phyloP scores from a whole-genome alignment of 805 yeast genomes.

The Kazachstania psychrophila region DNA sequence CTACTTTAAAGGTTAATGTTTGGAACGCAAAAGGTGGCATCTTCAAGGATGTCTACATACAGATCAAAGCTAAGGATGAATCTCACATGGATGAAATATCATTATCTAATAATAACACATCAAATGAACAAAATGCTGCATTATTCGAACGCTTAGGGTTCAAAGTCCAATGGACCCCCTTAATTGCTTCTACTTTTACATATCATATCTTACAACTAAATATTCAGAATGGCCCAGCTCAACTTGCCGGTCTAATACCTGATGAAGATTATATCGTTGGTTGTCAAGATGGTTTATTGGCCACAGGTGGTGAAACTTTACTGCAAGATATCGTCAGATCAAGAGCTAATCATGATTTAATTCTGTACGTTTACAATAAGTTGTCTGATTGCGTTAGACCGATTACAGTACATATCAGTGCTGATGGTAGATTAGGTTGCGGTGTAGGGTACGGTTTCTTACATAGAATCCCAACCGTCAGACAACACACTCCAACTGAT shows the following conservation, averaged over 20 bases:
- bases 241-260: slow-evolving; percentile 70
- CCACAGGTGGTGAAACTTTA: slow-evolving; percentile 80
- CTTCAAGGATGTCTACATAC: slow-evolving; percentile 33
- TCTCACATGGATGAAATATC: slow-evolving; percentile 20
- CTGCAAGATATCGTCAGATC: slow-evolving; percentile 58
- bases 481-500: background rate
- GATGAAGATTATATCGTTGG: slow-evolving; percentile 85
- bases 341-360: slow-evolving; percentile 37
- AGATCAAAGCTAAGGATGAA: slow-evolving; percentile 26
- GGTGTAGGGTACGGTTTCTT: slow-evolving; percentile 90
- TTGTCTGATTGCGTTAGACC: slow-evolving; percentile 82
- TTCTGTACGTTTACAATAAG: slow-evolving; percentile 74
- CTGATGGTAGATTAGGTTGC: slow-evolving; percentile 79
- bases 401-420: slow-evolving; percentile 75
- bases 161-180: slow-evolving; percentile 66
- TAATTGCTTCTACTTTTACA: slow-evolving; percentile 67
- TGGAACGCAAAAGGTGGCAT: slow-evolving; percentile 87
- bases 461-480: slow-evolving; percentile 66
- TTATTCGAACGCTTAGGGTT: slow-evolving; percentile 49
- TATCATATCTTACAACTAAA: slow-evolving; percentile 78
- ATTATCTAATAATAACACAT: slow-evolving; percentile 17
- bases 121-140: slow-evolving; percentile 1
- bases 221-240: slow-evolving; percentile 67
- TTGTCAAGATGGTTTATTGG: slow-evolving; percentile 73
- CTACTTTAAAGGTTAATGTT: slow-evolving; percentile 42